Evolutionary conservation across 2,329 filamentous ascomycete genomes (phyloP), one percentile per base, ranked within the genome.

Genomic region (Alternaria infectoria): DNA sequence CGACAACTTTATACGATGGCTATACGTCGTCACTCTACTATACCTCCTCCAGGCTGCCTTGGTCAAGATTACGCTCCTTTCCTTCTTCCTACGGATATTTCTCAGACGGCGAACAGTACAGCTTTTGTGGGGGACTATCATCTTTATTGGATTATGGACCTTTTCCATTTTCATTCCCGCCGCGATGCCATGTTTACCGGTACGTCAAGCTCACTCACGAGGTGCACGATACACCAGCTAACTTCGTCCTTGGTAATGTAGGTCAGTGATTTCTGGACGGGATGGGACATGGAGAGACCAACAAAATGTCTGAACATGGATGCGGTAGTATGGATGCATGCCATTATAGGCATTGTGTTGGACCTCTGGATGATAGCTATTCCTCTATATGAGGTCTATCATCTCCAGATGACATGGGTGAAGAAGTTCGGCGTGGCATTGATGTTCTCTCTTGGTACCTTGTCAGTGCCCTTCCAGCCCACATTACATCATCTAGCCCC

Each of bases 1-100:
- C 46, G 83, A 79, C 12, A 66, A 69, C 1, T 84, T 87, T 19
- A 69, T 77, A 13, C 52, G 62, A 21, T 64, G 50, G n/a, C 67
- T 76, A 15, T 77, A 74, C 63, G 56, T 69, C 8, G 61, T 72
- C 21, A 73, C 76, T 51, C 64, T 77, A 12, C 68, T 77, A 23
- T 78, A 78, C 66, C 70, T 75, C 49, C 28, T 69, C 4, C 64
- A 69, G 17, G 62, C 75, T 7, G 62, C 70, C 21, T 26, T 74
- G 11, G 25, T 73, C 54, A 68, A 74, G 61, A 55, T 75, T 36
- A 59, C 69, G n/a, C 56, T 79, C 52, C 54, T 77, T 36, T 63
- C 71, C 61, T 70, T 72, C 68, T 67, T 71, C 63, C 40, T 68
- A 26, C 54, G 72, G 55, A 71, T 80, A 65, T 67, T 74, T 52